Evolutionary conservation across 306 rosid genomes (phyloP).

Genomic region (Medicago lupulina): DNA sequence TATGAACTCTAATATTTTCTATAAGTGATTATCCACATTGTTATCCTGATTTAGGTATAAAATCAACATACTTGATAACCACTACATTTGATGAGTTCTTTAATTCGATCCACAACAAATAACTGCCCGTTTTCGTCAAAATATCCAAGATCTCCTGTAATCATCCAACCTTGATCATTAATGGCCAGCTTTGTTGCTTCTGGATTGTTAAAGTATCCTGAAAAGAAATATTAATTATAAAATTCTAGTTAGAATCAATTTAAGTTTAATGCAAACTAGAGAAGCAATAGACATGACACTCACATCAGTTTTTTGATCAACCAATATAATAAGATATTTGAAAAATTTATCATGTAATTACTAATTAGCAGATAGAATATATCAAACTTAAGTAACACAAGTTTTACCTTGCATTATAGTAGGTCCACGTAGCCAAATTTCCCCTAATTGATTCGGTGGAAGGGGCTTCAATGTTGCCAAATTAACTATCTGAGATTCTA

Average conservation of each 20-base stretch:
- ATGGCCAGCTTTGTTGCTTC: conserved; percentile 52
- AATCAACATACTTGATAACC: conserved; percentile 40
- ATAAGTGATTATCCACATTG: too few species aligned
- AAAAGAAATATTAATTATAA: background rate
- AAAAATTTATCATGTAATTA: too few species aligned
- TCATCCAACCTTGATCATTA: conserved; percentile 56
- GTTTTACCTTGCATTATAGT: conserved; percentile 51
- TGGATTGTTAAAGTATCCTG: conserved; percentile 57
- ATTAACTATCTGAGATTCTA: conserved; percentile 50
- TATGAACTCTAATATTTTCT: too few species aligned
- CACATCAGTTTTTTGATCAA: background rate
- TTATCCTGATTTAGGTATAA: too few species aligned
- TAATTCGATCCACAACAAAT: conserved; percentile 57
- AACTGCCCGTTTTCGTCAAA: conserved; percentile 52
- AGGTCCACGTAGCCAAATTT: conserved; percentile 53
- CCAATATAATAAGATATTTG: background rate
- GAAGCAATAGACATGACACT: background rate
- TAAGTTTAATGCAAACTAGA: background rate
- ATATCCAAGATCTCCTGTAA: conserved; percentile 58
- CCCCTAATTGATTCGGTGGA: conserved; percentile 56
- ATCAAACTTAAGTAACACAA: too few species aligned
- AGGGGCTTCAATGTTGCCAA: conserved; percentile 43
- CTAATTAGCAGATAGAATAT: too few species aligned
- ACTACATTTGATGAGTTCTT: conserved; percentile 59
- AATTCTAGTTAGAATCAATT: conserved; percentile 14